These are phyloP conservation scores for Entomortierella beljakovae DNA, from an alignment of 192 early-diverging fungal genomes.

Conservation along the genomic window DNA sequence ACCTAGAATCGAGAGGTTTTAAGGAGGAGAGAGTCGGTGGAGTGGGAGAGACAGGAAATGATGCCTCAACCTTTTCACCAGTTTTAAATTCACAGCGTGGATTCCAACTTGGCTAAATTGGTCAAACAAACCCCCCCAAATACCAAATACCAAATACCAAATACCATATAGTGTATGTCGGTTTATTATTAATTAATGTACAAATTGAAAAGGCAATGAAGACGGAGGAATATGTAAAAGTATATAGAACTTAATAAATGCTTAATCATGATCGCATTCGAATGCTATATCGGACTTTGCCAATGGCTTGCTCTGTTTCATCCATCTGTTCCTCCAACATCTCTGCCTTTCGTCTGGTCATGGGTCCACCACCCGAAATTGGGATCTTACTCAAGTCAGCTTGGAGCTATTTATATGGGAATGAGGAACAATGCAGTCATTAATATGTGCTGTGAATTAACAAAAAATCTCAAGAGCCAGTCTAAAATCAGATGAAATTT, in stretches of 20 bases:
- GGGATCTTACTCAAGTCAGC: conserved; percentile 64
- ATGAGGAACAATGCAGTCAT: neutral
- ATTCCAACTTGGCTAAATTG: too few species aligned
- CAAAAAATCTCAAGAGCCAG: conserved; percentile 3
- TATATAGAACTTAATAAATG: neutral
- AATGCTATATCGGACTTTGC: conserved; percentile 62
- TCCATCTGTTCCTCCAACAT: conserved; percentile 63
- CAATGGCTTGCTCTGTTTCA: conserved; percentile 59
- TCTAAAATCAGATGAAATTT: neutral
- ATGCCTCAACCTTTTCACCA: too few species aligned
- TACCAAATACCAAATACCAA: too few species aligned
- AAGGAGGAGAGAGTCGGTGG: too few species aligned
- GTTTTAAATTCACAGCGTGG: too few species aligned
- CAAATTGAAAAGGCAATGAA: neutral
- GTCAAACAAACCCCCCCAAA: too few species aligned
- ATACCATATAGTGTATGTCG: too few species aligned
- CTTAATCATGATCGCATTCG: conserved; percentile 38
- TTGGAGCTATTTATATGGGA: conserved; percentile 44
- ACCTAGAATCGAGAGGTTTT: too few species aligned
- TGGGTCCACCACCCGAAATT: conserved; percentile 62
- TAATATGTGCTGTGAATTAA: neutral
- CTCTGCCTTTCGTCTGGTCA: conserved; percentile 58
- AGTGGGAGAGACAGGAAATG: too few species aligned
- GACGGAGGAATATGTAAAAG: neutral
- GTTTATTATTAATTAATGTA: neutral